Evolutionary conservation across 2,329 filamentous ascomycete genomes (phyloP).

Genomic region (Cryoendolithus antarcticus): DNA sequence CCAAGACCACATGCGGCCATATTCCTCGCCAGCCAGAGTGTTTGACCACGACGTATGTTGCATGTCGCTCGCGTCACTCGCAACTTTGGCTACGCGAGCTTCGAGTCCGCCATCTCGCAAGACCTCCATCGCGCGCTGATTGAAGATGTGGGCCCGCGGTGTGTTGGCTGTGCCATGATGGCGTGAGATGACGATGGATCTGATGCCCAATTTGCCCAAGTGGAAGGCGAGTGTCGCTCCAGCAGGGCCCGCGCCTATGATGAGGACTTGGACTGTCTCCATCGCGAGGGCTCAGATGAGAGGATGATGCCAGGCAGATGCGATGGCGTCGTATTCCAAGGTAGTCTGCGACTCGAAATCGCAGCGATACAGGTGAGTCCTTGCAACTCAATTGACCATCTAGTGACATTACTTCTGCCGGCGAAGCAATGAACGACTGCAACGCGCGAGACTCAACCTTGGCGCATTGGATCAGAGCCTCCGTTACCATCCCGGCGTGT

Average conservation of each 20-base stretch:
- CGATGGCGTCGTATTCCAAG: too few species aligned
- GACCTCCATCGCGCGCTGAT: constrained; percentile 35
- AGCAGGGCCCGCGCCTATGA: constrained; percentile 11
- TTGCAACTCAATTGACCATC: too few species aligned
- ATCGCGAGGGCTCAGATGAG: too few species aligned
- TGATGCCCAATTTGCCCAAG: constrained; percentile 19
- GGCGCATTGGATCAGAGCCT: too few species aligned
- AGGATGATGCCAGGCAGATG: too few species aligned
- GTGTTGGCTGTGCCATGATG: constrained; percentile 41
- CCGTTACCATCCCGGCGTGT: too few species aligned
- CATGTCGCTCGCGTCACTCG: constrained; percentile 19
- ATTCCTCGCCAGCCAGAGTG: constrained; percentile 27
- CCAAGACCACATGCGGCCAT: constrained; percentile 25
- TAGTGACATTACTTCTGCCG: too few species aligned
- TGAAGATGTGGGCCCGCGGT: constrained; percentile 48
- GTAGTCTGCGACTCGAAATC: too few species aligned
- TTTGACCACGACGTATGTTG: constrained; percentile 26
- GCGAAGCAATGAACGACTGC: too few species aligned
- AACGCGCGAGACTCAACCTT: too few species aligned
- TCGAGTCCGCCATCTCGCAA: constrained; percentile 29
- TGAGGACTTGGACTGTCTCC: constrained; percentile 4
- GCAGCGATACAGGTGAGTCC: too few species aligned
- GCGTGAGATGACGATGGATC: constrained; percentile 38
- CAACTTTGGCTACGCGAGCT: constrained; percentile 15
- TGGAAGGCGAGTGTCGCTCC: constrained; percentile 8